Evolutionary conservation across 208 protist genomes (phyloP), one percentile per base, ranked within the genome.

Genomic region (Tritrichomonas foetus): DNA sequence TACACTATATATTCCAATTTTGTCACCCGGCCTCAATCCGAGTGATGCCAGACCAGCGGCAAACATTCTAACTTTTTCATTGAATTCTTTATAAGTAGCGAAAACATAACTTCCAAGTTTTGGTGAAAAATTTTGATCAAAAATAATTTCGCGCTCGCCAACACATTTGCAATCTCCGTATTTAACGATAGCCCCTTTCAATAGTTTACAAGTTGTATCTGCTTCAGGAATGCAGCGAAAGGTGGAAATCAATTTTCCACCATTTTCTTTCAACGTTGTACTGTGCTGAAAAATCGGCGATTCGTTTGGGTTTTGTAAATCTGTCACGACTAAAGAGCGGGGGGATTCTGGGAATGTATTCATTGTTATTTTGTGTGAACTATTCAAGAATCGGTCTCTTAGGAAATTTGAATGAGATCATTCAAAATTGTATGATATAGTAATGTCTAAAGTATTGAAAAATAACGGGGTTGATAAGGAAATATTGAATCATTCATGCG

Each of bases 11-110:
- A 94, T 94, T 33, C 72, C 93, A 49, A 94, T 44, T 61, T 94
- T 94, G n/a, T 94, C 93, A 36, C 93, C 93, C 13, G n/a, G 5
- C 14, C 93, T 72, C 3, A 94, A 8, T 11, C 93, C 93, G 50
- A 94, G 14, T 3, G 13, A 33, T 11, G 11, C 1, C 16, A 94
- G 64, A 1, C 72, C 93, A 75, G 16, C 3, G 25, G 93, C 78
- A 41, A 94, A 94, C 27, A 5, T 93, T 27, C 27, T 11, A 50
- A 36, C 36, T 39, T 41, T 33, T 0, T 36, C 20, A 14, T 93
- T 84, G 20, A 94, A 84, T 55, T 75, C 78, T 20, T 93, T 64
- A 49, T 94, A 94, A 25, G 93, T 49, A 11, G 53, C 44, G 5
- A 5, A 94, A 33, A 53, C 8, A 53, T 33, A 84, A 22, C 16